Evolutionary conservation across 2,329 filamentous ascomycete species (phyloP).

Genomic region (Hypoxylon rubiginosum): DNA sequence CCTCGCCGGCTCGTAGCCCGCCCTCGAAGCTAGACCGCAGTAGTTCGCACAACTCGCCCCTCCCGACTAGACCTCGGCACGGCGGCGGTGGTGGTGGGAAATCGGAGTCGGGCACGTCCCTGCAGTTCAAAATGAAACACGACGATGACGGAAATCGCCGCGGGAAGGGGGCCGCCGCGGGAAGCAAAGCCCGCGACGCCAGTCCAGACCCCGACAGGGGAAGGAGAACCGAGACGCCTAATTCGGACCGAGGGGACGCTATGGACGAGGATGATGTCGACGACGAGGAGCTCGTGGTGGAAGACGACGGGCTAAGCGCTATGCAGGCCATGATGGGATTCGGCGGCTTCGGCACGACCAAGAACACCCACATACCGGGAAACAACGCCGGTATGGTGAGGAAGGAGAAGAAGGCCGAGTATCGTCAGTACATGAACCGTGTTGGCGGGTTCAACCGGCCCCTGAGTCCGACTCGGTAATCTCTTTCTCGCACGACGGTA

Average conservation of each 20-base stretch:
- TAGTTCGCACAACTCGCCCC: constrained; percentile 46
- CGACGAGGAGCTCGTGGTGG: constrained; percentile 64
- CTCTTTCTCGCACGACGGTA: not conserved
- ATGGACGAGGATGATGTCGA: constrained; percentile 52
- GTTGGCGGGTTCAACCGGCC: constrained; percentile 86
- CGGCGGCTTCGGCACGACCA: constrained; percentile 85
- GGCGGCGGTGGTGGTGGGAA: constrained; percentile 26
- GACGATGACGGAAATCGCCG: constrained; percentile 48
- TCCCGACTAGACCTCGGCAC: constrained; percentile 49
- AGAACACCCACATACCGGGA: constrained; percentile 87
- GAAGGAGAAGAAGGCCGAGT: constrained; percentile 95
- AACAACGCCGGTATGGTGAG: constrained; percentile 86
- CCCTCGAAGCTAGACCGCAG: constrained; percentile 36
- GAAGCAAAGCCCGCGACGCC: constrained; percentile 29
- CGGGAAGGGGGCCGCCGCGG: constrained; percentile 17
- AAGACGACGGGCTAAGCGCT: constrained; percentile 76
- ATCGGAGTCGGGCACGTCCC: constrained; percentile 43
- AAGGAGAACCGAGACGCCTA: constrained; percentile 31
- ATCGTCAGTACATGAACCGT: constrained; percentile 96
- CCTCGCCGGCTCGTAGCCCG: constrained; percentile 42
- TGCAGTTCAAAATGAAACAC: constrained; percentile 56
- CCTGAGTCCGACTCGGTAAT: constrained; percentile 67
- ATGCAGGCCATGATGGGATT: constrained; percentile 95
- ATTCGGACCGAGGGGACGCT: constrained; percentile 37
- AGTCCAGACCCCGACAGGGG: constrained; percentile 44